Conservation (phyloP, 768 basidiomycete species). For the Coprinopsis marcescibilis region DNA sequence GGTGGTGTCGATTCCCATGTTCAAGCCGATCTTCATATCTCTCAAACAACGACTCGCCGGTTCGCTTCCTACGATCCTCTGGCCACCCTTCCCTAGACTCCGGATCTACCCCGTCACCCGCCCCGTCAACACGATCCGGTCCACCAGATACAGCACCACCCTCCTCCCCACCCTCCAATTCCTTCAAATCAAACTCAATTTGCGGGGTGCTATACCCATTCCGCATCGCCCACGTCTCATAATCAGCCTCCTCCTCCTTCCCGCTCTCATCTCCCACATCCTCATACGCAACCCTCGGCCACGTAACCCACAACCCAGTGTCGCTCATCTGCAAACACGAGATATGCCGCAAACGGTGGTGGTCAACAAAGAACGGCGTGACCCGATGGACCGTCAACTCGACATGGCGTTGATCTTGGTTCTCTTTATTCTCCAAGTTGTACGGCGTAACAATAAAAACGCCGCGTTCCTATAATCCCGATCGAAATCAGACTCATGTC, state of each 20-base stretch:
- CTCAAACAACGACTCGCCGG: no score
- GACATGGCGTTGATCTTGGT: conserved; percentile 7
- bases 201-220: not conserved
- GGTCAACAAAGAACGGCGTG: conserved; percentile 24
- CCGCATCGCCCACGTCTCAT: not conserved
- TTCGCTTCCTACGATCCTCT: no score
- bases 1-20: no score
- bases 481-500: not conserved
- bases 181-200: not conserved
- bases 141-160: no score
- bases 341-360: conserved; percentile 24
- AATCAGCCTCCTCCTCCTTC: not conserved
- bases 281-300: conserved; percentile 19
- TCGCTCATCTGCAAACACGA: conserved; percentile 53
- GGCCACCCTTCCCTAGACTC: no score
- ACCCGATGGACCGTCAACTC: conserved; percentile 9
- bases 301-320: conserved; percentile 46
- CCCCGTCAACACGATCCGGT: no score
- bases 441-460: conserved; percentile 18
- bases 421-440: no score
- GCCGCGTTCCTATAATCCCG: conserved; percentile 18
- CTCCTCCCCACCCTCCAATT: not conserved
- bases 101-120: no score
- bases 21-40: no score
- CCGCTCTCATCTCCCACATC: not conserved